Percentiles rank a stretch among this genome's conserved stretches.
These are phyloP conservation scores for Crassisporium funariophilum DNA, from an alignment of 768 basidiomycete genomes.

Conservation along the genomic window DNA sequence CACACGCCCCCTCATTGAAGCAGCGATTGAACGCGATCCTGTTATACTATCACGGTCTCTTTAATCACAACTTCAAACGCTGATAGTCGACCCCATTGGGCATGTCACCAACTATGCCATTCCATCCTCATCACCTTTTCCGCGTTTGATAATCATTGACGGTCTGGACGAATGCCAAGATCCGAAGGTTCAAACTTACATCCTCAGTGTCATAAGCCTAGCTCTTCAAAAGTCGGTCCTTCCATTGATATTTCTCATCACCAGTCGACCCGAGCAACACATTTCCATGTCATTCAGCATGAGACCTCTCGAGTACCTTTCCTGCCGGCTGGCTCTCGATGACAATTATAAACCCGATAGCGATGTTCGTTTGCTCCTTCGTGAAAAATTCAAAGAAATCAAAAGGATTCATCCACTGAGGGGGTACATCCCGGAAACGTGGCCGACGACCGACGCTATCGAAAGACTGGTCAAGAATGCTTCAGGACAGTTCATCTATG, in stretches of 20 bases:
- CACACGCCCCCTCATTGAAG: background rate
- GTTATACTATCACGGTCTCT: background rate
- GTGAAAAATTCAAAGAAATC: constrained; percentile 9
- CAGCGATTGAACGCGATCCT: constrained; percentile 1
- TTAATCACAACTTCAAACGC: background rate
- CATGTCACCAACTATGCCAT: background rate
- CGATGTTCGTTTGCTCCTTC: constrained; percentile 21
- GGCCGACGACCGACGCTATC: constrained; percentile 3
- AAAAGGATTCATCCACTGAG: background rate
- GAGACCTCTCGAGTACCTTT: background rate
- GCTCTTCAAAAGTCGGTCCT: background rate
- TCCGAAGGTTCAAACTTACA: background rate
- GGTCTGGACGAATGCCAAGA: constrained; percentile 7
- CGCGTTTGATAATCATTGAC: too few species aligned
- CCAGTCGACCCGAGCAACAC: constrained; percentile 6
- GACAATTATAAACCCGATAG: constrained; percentile 3
- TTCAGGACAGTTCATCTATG: constrained; percentile 14
- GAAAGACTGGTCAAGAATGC: background rate
- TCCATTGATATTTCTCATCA: constrained; percentile 1
- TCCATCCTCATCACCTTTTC: background rate
- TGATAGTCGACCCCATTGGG: constrained; percentile 2
- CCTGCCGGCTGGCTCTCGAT: background rate
- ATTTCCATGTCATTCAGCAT: background rate
- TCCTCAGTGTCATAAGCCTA: background rate
- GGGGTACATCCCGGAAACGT: background rate